Percentiles rank a stretch among this genome's conserved stretches.
These are phyloP conservation scores for Phytopythium oedochilum DNA, from an alignment of 352 stramenopile species.

Conservation along the genomic window DNA sequence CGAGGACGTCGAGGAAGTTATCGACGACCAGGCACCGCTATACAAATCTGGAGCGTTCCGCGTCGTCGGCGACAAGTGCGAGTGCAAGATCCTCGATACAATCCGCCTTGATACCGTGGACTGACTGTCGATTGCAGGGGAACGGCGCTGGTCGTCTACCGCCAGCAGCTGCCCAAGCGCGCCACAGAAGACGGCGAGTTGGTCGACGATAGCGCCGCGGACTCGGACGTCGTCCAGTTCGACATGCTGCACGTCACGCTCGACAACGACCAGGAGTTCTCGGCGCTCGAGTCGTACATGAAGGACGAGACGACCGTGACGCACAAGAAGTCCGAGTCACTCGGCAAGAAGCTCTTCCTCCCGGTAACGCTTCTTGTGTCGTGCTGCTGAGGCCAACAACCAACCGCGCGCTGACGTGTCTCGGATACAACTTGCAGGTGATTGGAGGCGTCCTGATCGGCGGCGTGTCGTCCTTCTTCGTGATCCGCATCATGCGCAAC, in stretches of 20 bases:
- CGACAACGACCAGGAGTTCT: constrained; percentile 49
- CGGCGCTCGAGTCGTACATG: constrained; percentile 55
- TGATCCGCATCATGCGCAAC: constrained; percentile 74
- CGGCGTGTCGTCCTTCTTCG: constrained; percentile 60
- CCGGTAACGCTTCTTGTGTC: constrained; percentile 13
- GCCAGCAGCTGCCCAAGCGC: constrained; percentile 18
- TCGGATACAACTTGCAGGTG: constrained; percentile 8
- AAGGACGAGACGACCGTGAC: constrained; percentile 40
- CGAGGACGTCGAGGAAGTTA: constrained; percentile 5
- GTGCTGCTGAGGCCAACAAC: neutral
- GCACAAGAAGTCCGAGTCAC: constrained; percentile 54
- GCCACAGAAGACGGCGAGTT: constrained; percentile 5
- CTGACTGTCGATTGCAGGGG: constrained; percentile 18
- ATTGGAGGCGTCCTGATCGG: constrained; percentile 59
- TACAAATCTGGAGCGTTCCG: constrained; percentile 37
- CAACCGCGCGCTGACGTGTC: neutral
- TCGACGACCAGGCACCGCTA: constrained; percentile 2
- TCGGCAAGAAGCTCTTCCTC: constrained; percentile 69
- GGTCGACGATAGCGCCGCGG: constrained; percentile 4
- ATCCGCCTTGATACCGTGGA: too few relatives aligned
- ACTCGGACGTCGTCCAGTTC: constrained; percentile 45
- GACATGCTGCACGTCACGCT: constrained; percentile 41
- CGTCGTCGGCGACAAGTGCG: constrained; percentile 51
- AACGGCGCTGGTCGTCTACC: constrained; percentile 44
- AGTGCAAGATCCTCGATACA: too few relatives aligned